Percentiles rank a stretch among this genome's conserved stretches.
Conservation (phyloP, 164 flowering plant genomes). For the Macadamia tetraphylla region DNA sequence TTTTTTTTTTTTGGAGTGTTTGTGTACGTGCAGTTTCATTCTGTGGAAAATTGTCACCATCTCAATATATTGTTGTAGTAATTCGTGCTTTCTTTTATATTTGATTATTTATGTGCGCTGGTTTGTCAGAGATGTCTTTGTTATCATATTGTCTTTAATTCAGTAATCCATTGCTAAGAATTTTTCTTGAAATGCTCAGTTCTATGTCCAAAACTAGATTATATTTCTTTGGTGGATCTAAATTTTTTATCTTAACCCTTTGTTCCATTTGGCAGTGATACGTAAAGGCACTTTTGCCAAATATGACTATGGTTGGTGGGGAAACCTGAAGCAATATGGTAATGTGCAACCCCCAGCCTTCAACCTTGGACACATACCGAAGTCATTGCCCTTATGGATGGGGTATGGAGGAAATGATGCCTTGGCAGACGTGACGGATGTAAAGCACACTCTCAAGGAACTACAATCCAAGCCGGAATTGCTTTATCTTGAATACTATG, state of each 20-base stretch:
- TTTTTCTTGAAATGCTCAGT: no score
- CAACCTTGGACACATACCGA: constrained; percentile 59
- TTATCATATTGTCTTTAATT: no score
- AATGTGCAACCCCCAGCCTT: constrained; percentile 54
- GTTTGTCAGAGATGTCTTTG: constrained; percentile 49
- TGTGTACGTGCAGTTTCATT: no score
- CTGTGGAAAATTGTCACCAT: no score
- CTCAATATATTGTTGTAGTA: no score
- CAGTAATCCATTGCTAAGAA: no score
- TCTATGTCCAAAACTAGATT: no score
- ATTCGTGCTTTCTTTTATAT: no score
- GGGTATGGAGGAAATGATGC: constrained; percentile 86
- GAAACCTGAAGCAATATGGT: constrained; percentile 64
- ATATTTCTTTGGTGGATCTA: no score
- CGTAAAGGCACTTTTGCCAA: constrained; percentile 38
- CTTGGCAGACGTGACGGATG: constrained; percentile 62
- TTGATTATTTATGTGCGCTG: no score
- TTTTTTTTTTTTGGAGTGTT: no score
- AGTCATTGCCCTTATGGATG: constrained; percentile 84
- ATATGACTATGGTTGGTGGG: constrained; percentile 73
- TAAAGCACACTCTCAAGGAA: constrained; percentile 51
- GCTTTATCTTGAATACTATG: constrained; percentile 73
- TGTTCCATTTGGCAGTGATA: neutral
- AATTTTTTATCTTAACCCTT: no score
- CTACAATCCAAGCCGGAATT: constrained; percentile 56